Conservation (phyloP, 495 filamentous ascomycete species). For the Neurospora sp. region DNA sequence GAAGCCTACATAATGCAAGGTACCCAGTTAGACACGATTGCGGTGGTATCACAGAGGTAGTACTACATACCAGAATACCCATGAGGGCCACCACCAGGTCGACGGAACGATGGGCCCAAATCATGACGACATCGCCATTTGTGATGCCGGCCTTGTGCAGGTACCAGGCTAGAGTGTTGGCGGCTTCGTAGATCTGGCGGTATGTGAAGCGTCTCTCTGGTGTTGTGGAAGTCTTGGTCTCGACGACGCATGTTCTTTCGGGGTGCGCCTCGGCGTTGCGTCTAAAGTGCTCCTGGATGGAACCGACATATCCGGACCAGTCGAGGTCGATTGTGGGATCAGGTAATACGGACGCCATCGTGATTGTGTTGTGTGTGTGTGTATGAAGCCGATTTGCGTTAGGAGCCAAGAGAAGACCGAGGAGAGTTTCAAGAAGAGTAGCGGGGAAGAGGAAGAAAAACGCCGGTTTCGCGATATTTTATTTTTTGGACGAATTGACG, state of each 20-base stretch:
- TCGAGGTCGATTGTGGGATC: conserved; percentile 69
- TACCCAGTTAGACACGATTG: neutral
- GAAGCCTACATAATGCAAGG: conserved; percentile 30
- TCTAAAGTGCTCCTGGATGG: conserved; percentile 29
- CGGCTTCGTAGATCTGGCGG: conserved; percentile 74
- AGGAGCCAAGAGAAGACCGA: neutral
- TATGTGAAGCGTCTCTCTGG: conserved; percentile 71
- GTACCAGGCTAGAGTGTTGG: conserved; percentile 71
- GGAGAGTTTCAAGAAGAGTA: neutral
- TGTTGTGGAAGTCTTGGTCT: conserved; percentile 56
- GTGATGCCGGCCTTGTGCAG: conserved; percentile 62
- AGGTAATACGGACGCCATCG: conserved; percentile 33
- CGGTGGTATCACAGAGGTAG: neutral
- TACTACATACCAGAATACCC: conserved; percentile 39
- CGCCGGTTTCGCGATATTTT: neutral
- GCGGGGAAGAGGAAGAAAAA: neutral
- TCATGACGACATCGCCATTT: conserved; percentile 86
- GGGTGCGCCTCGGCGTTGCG: conserved; percentile 66
- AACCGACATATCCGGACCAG: conserved; percentile 71
- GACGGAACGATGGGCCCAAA: conserved; percentile 73
- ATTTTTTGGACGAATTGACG: neutral
- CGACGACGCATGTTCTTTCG: conserved; percentile 69
- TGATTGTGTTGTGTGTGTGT: neutral
- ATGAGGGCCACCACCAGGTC: conserved; percentile 60
- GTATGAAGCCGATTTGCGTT: neutral